A percentile compares a stretch with the other conserved stretches of the same genome.
Evolutionary conservation across 2,329 filamentous ascomycete species (phyloP).

Genomic region (Neospermospora avenae): DNA sequence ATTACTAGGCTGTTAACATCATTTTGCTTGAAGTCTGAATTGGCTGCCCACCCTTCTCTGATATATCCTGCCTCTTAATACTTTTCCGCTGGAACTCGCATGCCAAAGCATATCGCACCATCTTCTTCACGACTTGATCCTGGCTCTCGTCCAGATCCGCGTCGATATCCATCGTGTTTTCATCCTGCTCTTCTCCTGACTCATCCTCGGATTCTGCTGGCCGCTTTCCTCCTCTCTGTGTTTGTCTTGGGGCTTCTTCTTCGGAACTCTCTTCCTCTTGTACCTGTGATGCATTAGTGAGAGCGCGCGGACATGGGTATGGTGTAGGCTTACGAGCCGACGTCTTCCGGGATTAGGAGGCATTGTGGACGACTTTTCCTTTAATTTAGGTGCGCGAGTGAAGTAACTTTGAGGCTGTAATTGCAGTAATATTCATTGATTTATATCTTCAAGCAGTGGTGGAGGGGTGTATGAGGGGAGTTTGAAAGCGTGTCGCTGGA

Average conservation of each 20-base stretch:
- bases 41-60: conserved; percentile 52
- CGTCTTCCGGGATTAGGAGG: conserved; percentile 26
- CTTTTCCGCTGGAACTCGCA: conserved; percentile 61
- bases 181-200: conserved; percentile 26
- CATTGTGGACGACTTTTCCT: conserved; percentile 29
- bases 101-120: conserved; percentile 66
- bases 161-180: conserved; percentile 28
- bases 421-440: no score
- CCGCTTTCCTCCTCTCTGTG: conserved; percentile 24
- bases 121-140: conserved; percentile 57
- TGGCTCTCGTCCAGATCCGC: conserved; percentile 20
- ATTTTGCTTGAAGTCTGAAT: neutral
- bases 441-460: no score
- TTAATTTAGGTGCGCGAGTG: no score
- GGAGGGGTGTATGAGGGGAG: neutral
- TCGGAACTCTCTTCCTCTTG: conserved; percentile 30
- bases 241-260: conserved; percentile 25
- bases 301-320: neutral
- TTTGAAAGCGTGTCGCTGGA: neutral
- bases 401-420: no score
- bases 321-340: conserved; percentile 20
- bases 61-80: conserved; percentile 60
- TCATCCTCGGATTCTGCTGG: conserved; percentile 27
- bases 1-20: conserved; percentile 18
- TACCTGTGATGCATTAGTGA: conserved; percentile 16